Base-by-base conservation (phyloP, 768 basidiomycete species). In the Lactarius deliciosus region DNA sequence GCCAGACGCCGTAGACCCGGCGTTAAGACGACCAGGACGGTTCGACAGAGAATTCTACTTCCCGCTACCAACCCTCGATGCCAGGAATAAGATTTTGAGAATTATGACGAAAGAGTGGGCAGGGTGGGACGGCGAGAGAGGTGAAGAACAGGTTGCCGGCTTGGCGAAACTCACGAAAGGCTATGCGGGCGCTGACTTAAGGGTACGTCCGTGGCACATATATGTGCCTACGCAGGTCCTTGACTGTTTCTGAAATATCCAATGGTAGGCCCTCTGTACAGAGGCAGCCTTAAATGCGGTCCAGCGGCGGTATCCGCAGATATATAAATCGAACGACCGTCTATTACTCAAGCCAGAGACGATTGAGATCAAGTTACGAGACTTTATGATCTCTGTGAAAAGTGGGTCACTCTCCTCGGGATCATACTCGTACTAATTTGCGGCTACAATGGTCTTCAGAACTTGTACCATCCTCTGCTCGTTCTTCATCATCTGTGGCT, bases 11-110 rank as follows among this genome's bases (percentile, higher is more conserved):
- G 89, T 99, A 64, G 97, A 99, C 76, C 94, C 97, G 22, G 97
- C 97, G 1, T 77, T 99, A 59, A 82, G 97, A 36, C 82, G 97
- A 30, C 97, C 96, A 0, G 97, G 97, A 20, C 82, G 97, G 67
- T 98, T 99, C 72, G 97, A 99, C 78, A 81, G 97, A 60, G 96
- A 98, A 77, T 98, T 99, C 77, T 98, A 97, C 78, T 98, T 99
- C 76, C 92, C 93, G 4, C 76, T 99, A 53, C 97, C 97, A 1
- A 86, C 86, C 25, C 74, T 90, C 20, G 89, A 89, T 22, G 97
- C 95, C 2, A 78, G 97, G 65, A 88, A 92, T 77, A 90, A 87
- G 77, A 98, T 99, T 68, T 76, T 98, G 73, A 79, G 81, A 18
- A 97, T 98, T 72, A 92, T 97, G 84, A 98, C 95, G 34, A 83